These are phyloP conservation scores for Fraxinus velutina DNA, from an alignment of 305 asterid species.

Conservation along the genomic window DNA sequence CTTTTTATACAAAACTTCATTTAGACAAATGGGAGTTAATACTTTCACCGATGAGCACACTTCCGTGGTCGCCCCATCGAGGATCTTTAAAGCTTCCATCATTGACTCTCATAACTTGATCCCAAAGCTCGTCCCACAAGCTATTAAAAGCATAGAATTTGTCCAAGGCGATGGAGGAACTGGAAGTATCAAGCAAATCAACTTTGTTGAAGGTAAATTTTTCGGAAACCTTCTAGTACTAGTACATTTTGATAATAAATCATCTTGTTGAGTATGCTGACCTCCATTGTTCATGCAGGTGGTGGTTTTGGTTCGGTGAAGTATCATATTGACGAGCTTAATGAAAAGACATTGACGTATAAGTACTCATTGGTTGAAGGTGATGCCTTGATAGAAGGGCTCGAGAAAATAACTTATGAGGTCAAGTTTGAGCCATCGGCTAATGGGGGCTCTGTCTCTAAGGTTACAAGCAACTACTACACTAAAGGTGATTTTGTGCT, in stretches of 20 bases:
- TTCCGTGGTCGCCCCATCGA: slow-evolving; percentile 22
- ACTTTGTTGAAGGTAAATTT: slow-evolving; percentile 29
- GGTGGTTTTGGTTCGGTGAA: slow-evolving; percentile 23
- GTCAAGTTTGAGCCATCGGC: slow-evolving; percentile 33
- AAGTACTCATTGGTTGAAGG: slow-evolving; percentile 37
- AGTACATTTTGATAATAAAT: background rate
- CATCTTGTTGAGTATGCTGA: background rate
- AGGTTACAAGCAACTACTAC: slow-evolving; percentile 33
- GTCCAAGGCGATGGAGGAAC: slow-evolving; percentile 33
- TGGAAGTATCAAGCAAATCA: slow-evolving; percentile 31
- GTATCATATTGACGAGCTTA: slow-evolving; percentile 27
- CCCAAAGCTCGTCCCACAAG: slow-evolving; percentile 36
- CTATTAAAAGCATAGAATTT: slow-evolving; percentile 28
- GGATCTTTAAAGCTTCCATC: slow-evolving; percentile 34
- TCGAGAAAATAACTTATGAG: slow-evolving; percentile 33
- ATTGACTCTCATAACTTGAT: slow-evolving; percentile 33
- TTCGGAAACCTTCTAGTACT: background rate
- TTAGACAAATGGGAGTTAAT: slow-evolving; percentile 15
- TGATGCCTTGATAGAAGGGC: slow-evolving; percentile 31
- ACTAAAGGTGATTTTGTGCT: slow-evolving; percentile 29
- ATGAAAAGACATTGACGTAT: slow-evolving; percentile 26
- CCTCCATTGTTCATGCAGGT: background rate
- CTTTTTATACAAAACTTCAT: background rate
- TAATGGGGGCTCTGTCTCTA: slow-evolving; percentile 35
- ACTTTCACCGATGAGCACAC: slow-evolving; percentile 17